Percentiles rank a stretch among this genome's conserved stretches.
Evolutionary conservation across 2,329 filamentous ascomycete genomes (phyloP).

Genomic region (Juglanconis sp.): DNA sequence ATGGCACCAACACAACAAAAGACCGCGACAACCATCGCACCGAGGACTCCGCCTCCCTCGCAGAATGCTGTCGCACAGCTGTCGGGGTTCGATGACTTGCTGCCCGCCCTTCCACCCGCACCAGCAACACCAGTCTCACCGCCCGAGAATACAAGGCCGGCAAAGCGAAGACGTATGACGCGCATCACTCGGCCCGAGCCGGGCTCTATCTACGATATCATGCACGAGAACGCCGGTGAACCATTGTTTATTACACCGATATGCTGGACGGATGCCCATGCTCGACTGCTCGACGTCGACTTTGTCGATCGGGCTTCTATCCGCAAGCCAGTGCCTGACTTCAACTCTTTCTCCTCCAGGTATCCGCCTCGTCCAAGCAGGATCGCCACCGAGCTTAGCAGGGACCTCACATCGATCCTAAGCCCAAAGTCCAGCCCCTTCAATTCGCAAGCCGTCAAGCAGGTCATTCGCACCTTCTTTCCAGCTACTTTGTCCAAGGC

Average conservation of each 20-base stretch:
- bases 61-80: not conserved
- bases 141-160: conserved; percentile 1
- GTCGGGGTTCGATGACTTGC: not conserved
- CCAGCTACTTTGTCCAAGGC: conserved; percentile 29
- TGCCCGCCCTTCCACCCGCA: not conserved
- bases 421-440: conserved; percentile 30
- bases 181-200: conserved; percentile 39
- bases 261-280: conserved; percentile 54
- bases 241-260: conserved; percentile 52
- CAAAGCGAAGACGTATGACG: conserved; percentile 24
- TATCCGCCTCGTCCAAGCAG: conserved; percentile 31
- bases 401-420: conserved; percentile 42
- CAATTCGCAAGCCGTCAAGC: conserved; percentile 40
- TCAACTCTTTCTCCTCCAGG: conserved; percentile 9
- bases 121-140: conserved; percentile 4
- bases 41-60: conserved; percentile 4
- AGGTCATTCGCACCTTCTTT: conserved; percentile 44
- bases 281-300: conserved; percentile 42
- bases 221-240: conserved; percentile 45
- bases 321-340: conserved; percentile 37
- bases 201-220: conserved; percentile 50
- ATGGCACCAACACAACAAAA: conserved; percentile 6
- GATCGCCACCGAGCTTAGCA: conserved; percentile 40
- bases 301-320: conserved; percentile 43
- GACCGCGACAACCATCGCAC: not conserved